phyloP scores from a whole-genome alignment of 768 basidiomycete species.

The Lactarius indigo region DNA sequence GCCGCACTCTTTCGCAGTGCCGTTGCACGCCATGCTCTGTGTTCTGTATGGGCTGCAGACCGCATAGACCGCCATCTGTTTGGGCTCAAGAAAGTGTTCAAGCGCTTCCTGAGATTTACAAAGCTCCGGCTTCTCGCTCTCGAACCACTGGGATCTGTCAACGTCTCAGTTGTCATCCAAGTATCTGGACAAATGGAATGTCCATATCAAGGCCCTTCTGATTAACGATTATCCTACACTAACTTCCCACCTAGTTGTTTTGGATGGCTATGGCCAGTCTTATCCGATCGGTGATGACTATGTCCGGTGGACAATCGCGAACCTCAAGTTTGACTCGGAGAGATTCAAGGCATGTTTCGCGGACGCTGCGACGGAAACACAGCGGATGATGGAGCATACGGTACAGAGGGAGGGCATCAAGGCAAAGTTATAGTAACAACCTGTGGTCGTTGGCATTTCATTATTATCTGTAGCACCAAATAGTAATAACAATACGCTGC shows the following conservation, averaged over 20 bases:
- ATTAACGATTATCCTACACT: neutral
- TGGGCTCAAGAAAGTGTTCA: constrained; percentile 84
- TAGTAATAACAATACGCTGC: neutral
- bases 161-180: constrained; percentile 82
- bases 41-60: constrained; percentile 87
- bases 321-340: constrained; percentile 53
- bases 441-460: neutral
- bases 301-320: constrained; percentile 90
- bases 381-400: constrained; percentile 69
- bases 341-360: constrained; percentile 77
- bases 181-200: constrained; percentile 93
- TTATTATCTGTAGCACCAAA: neutral
- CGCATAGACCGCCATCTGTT: constrained; percentile 96
- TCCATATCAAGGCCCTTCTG: constrained; percentile 33
- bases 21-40: constrained; percentile 75
- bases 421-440: neutral
- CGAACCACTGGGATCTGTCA: constrained; percentile 88
- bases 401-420: neutral
- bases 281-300: constrained; percentile 85
- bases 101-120: constrained; percentile 66
- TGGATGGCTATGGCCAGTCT: constrained; percentile 89
- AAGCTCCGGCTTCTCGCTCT: constrained; percentile 65
- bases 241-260: constrained; percentile 55
- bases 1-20: constrained; percentile 71
- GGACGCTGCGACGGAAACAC: constrained; percentile 76